A percentile compares a stretch with the other conserved stretches of the same genome.
These are phyloP conservation scores for Cucumis hystrix DNA, from an alignment of 306 rosid genomes.

Conservation along the genomic window DNA sequence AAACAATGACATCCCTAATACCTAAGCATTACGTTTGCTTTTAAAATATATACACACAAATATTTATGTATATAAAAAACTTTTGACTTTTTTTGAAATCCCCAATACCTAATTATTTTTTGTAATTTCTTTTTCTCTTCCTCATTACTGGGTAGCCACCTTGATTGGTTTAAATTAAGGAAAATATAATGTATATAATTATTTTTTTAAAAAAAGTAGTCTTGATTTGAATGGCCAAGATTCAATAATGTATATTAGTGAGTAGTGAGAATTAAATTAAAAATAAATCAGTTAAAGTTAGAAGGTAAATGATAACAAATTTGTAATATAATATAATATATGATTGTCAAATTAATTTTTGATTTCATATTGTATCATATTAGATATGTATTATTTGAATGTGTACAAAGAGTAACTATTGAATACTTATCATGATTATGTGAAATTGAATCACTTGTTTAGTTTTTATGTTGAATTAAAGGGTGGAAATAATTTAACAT, in stretches of 20 bases:
- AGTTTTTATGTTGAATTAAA: no score
- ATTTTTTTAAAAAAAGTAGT: not conserved
- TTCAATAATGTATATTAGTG: not conserved
- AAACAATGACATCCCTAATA: not conserved
- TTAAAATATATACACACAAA: not conserved
- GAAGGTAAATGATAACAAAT: no score
- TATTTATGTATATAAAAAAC: not conserved
- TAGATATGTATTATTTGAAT: no score
- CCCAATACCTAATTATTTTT: not conserved
- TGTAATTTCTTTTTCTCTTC: not conserved
- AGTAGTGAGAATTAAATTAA: not conserved
- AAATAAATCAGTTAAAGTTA: not conserved
- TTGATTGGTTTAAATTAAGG: not conserved
- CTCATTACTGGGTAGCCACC: not conserved
- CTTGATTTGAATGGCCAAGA: not conserved
- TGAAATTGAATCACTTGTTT: no score
- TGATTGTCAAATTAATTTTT: no score
- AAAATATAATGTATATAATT: no score
- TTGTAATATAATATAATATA: no score
- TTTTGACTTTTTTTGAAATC: not conserved
- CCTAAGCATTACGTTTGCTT: conserved; percentile 8
- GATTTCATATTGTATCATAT: no score
- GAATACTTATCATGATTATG: no score
- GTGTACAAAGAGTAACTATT: no score
- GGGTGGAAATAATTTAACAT: no score